Evolutionary conservation across 768 basidiomycete species (phyloP), one percentile per base, ranked within the genome.

Genomic region (Pisolithus marmoratus): DNA sequence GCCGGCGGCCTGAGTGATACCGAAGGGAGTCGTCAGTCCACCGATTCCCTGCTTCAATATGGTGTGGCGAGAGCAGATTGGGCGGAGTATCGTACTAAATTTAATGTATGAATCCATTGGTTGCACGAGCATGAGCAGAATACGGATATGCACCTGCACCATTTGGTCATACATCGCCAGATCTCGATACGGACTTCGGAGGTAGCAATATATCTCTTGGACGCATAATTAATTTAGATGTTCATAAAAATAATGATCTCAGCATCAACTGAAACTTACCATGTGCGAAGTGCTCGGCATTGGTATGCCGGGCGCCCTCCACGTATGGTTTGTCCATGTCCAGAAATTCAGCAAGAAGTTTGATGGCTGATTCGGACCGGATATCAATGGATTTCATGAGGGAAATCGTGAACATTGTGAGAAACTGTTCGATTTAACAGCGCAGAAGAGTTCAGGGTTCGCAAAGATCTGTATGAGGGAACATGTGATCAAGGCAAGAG

Each of bases 231-330:
- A 41, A 41, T 41, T 22, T 41, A 19, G n/a, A 5, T 19, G n/a
- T 22, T 42, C 7, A 14, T 22, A 24, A 20, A 14, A 42, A 42
- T 11, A 29, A 29, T 29, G 29, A 29, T 29, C 29, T 9, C 20
- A 22, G 41, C 20, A 5, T 4, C 9, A 23, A 22, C 41, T 14
- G 8, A 23, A 23, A 15, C 79, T 58, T 59, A 90, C 91, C 92
- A 70, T 97, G 94, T 8, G 87, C 90, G 70, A 96, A 94, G 67
- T 96, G 94, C 63, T 97, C 94, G 11, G 94, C 88, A 58, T 90
- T 88, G 23, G 74, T 68, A 52, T 79, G 75, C 50, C 83, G 75
- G 23, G 74, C 72, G 8, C 83, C 84, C 44, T 79, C 76, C 20
- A 64, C 63, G 53, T 83, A 82, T 2, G 78, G 75, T 3, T 70